Conservation (phyloP, 225 moss, liverwort and hornwort genomes). For the Bryum argenteum region DNA sequence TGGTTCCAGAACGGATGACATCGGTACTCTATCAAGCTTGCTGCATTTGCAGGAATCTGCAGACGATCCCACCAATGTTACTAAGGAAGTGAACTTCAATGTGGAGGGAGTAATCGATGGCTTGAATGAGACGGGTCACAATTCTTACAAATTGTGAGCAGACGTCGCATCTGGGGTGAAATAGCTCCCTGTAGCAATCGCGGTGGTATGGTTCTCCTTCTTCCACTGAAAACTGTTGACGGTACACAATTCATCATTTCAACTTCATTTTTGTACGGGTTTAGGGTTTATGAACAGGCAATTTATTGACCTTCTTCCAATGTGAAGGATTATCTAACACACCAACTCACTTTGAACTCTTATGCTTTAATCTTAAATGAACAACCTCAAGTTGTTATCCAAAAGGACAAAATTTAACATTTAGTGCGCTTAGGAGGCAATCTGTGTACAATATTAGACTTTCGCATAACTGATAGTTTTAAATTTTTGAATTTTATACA, state of each 20-base stretch:
- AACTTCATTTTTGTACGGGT: background rate
- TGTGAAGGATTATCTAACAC: no score
- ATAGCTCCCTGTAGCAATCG: constrained; percentile 76
- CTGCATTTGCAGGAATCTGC: constrained; percentile 63
- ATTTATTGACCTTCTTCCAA: no score
- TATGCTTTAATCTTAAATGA: no score
- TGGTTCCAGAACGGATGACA: constrained; percentile 76
- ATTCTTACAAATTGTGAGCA: constrained; percentile 72
- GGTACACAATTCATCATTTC: background rate
- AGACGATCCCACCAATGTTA: background rate
- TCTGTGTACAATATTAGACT: no score
- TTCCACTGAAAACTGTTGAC: constrained; percentile 78
- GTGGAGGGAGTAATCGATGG: background rate
- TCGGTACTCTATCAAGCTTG: constrained; percentile 69
- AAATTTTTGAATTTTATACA: no score
- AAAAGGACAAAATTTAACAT: no score
- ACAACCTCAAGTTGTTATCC: no score
- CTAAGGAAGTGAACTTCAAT: no score
- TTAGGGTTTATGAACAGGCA: no score
- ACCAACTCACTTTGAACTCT: no score
- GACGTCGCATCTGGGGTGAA: constrained; percentile 93
- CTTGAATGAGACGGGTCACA: background rate
- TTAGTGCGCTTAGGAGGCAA: no score
- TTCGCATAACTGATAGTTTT: no score
- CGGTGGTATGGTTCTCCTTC: constrained; percentile 74